phyloP scores from a whole-genome alignment of 371 early-diverging fungal genomes.

The Lichtheimia hyalospora region DNA sequence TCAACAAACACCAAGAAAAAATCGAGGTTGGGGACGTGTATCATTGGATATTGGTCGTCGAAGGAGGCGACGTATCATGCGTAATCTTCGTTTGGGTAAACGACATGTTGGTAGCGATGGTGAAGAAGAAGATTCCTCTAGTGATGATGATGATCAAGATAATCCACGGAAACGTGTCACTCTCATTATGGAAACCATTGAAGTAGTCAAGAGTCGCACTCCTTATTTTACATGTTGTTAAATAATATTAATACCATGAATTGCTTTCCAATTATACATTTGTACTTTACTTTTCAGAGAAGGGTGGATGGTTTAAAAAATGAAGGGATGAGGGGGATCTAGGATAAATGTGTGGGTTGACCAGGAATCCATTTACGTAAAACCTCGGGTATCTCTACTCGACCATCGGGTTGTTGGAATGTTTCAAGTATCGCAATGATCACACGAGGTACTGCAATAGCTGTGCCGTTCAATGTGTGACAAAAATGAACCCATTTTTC shows the following conservation, averaged over 20 bases:
- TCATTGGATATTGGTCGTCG: slow-evolving; percentile 21
- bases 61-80: slow-evolving; percentile 11
- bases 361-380: slow-evolving; percentile 74
- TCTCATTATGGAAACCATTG: slow-evolving; percentile 24
- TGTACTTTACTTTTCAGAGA: too few species aligned
- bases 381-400: slow-evolving; percentile 67
- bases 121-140: slow-evolving; percentile 11
- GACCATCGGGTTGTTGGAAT: slow-evolving; percentile 72
- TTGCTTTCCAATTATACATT: too few species aligned
- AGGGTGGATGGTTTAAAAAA: too few species aligned
- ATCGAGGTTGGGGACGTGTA: slow-evolving; percentile 15
- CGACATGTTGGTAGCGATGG: slow-evolving; percentile 20
- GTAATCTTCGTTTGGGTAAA: slow-evolving; percentile 9
- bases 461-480: slow-evolving; percentile 94
- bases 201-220: slow-evolving; percentile 22
- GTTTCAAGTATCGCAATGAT: slow-evolving; percentile 88
- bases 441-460: slow-evolving; percentile 89
- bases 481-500: slow-evolving; percentile 65
- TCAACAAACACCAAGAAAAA: slow-evolving; percentile 7
- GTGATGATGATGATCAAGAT: slow-evolving; percentile 9
- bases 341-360: slow-evolving; percentile 18
- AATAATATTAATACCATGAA: not conserved
- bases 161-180: slow-evolving; percentile 15
- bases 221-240: slow-evolving; percentile 32
- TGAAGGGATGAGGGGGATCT: too few species aligned